Percentiles rank a stretch among this genome's conserved stretches.
phyloP scores from a whole-genome alignment of 257 asterid genomes.

The Plantago ovata region DNA sequence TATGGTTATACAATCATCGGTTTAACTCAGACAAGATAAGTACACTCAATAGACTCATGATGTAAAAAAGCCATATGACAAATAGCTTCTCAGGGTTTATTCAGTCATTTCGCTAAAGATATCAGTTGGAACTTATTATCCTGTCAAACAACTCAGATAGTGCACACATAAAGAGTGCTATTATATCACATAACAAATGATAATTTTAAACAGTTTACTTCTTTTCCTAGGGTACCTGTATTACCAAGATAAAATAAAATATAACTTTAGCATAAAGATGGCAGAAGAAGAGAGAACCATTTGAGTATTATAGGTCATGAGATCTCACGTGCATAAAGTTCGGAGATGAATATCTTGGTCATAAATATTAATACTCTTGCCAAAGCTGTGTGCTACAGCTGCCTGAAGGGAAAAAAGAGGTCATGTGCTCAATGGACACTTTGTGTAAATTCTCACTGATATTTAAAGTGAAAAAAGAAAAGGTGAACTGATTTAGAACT shows the following conservation, averaged over 20 bases:
- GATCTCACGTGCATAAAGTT: constrained; percentile 68
- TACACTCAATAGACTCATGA: background rate
- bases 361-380: constrained; percentile 75
- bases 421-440: constrained; percentile 12
- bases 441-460: constrained; percentile 4
- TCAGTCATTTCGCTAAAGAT: background rate
- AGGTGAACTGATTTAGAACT: background rate
- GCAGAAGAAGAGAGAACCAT: background rate
- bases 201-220: background rate
- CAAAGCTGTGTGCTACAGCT: constrained; percentile 82
- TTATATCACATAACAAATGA: background rate
- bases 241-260: constrained; percentile 2
- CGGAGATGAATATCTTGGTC: constrained; percentile 96
- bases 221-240: background rate
- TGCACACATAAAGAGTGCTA: background rate
- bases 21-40: background rate
- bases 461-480: background rate
- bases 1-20: no score
- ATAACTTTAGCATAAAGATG: background rate
- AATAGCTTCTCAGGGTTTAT: no score
- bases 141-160: no score
- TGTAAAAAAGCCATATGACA: background rate
- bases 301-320: constrained; percentile 1
- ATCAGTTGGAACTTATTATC: background rate
- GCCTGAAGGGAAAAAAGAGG: constrained; percentile 45